Conservation (phyloP, 1,139 yeast genomes). For the Ogataea hybrid region DNA sequence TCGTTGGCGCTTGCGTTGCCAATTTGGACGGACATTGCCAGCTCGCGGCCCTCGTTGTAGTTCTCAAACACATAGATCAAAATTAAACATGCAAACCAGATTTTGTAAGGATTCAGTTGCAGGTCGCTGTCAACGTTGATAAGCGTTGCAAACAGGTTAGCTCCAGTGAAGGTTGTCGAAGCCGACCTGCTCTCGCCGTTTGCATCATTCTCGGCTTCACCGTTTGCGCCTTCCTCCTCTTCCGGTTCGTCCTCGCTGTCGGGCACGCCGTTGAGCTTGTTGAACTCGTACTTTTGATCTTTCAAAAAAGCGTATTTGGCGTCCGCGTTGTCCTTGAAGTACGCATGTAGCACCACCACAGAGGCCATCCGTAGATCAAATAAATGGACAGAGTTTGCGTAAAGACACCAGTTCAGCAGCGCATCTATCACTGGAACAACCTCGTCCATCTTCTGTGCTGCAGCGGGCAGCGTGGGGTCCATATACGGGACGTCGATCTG, state of each 20-base stretch:
- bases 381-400: conserved; percentile 75
- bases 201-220: conserved; percentile 6
- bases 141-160: conserved; percentile 63
- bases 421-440: conserved; percentile 71
- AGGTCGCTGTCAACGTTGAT: conserved; percentile 78
- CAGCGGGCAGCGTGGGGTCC: conserved; percentile 69
- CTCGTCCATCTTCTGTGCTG: conserved; percentile 29
- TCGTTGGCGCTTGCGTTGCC: conserved; percentile 71
- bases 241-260: conserved; percentile 15
- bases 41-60: conserved; percentile 47
- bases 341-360: conserved; percentile 62
- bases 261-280: conserved; percentile 25
- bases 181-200: conserved; percentile 4
- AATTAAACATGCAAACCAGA: conserved; percentile 80
- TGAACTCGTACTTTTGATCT: conserved; percentile 45
- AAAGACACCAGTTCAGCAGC: conserved; percentile 76
- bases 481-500: conserved; percentile 88
- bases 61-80: conserved; percentile 64
- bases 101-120: conserved; percentile 77
- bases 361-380: conserved; percentile 82
- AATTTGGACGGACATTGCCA: conserved; percentile 54
- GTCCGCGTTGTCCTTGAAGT: conserved; percentile 62
- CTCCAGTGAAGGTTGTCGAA: conserved; percentile 24
- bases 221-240: conserved; percentile 7
- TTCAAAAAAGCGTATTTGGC: conserved; percentile 55